Conservation (phyloP, 192 early-diverging fungal genomes). For the Umbelopsis isabellina region DNA sequence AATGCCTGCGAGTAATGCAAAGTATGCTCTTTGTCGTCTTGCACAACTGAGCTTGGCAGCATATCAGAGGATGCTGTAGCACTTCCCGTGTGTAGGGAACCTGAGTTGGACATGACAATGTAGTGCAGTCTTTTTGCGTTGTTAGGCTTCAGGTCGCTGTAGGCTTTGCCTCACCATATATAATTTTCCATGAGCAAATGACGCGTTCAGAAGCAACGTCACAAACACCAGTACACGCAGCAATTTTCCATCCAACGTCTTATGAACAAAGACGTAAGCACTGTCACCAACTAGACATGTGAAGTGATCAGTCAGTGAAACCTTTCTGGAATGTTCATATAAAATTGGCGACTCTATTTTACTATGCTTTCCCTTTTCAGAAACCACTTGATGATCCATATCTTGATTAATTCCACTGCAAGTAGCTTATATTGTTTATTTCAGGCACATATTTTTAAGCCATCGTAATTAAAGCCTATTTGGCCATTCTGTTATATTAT, state of each 20-base stretch:
- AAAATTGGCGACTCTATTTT: too few relatives aligned
- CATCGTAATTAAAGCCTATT: background rate
- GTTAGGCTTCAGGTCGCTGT: background rate
- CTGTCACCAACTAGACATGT: background rate
- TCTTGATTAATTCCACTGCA: too few relatives aligned
- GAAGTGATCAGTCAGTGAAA: background rate
- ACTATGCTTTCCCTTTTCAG: too few relatives aligned
- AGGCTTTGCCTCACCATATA: too few relatives aligned
- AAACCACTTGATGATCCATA: too few relatives aligned
- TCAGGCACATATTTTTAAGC: background rate
- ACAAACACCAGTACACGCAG: background rate
- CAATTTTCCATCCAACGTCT: background rate
- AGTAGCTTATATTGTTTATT: background rate
- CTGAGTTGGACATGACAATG: constrained; percentile 2
- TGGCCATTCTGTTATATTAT: too few relatives aligned
- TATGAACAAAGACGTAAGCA: background rate
- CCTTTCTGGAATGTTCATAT: too few relatives aligned
- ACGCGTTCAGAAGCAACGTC: constrained; percentile 19
- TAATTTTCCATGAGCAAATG: constrained; percentile 13
- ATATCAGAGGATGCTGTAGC: background rate
- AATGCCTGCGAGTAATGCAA: constrained; percentile 42
- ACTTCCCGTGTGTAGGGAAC: background rate
- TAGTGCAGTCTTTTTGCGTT: background rate
- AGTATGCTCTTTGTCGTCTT: constrained; percentile 39
- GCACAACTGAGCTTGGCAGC: constrained; percentile 34